phyloP scores from a whole-genome alignment of 1,139 yeast genomes.

The Debaryomyces psychrophilus region DNA sequence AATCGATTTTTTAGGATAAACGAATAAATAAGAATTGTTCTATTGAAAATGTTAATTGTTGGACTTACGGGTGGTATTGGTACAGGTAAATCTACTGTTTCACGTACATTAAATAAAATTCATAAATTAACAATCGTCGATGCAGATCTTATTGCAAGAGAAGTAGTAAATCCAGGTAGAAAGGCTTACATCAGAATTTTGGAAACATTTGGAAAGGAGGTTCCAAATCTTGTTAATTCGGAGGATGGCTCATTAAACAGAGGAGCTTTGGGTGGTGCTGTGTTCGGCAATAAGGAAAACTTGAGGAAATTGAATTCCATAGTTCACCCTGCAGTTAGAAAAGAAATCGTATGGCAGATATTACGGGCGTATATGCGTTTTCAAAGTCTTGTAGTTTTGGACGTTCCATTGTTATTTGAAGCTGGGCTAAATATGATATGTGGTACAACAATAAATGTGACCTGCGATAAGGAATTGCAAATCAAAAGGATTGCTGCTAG shows the following conservation, averaged over 20 bases:
- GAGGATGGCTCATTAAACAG: conserved; percentile 63
- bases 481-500: conserved; percentile 62
- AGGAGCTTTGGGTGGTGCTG: conserved; percentile 73
- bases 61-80: conserved; percentile 98
- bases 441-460: conserved; percentile 70
- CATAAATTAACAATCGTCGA: conserved; percentile 69
- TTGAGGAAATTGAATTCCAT: conserved; percentile 65
- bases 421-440: conserved; percentile 71
- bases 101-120: conserved; percentile 54
- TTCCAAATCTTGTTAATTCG: conserved; percentile 56
- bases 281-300: conserved; percentile 67
- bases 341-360: conserved; percentile 63
- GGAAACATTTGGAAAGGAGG: conserved; percentile 54
- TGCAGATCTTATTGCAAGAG: conserved; percentile 86
- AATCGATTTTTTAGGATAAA: neutral
- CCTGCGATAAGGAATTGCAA: conserved; percentile 63
- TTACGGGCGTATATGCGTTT: conserved; percentile 55
- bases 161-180: conserved; percentile 81
- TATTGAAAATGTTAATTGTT: conserved; percentile 68
- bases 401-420: conserved; percentile 90
- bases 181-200: conserved; percentile 70
- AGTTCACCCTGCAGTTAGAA: conserved; percentile 88
- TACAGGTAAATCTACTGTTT: conserved; percentile 92
- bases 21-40: neutral
- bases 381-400: conserved; percentile 67